phyloP scores from a whole-genome alignment of 306 rosid species.

The Prunus mongolica region DNA sequence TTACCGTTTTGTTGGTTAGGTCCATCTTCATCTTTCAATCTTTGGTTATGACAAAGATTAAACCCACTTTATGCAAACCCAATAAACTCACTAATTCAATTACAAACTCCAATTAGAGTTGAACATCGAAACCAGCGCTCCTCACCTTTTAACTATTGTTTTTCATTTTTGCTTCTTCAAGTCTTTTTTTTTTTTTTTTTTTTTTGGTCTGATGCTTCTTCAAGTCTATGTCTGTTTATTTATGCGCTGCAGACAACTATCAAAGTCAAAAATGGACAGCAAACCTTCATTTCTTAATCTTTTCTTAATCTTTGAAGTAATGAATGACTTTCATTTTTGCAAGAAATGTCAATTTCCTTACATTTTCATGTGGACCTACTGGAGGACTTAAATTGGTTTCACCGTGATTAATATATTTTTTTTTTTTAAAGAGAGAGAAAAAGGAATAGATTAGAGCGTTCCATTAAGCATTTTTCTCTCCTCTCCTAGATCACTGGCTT shows the following conservation, averaged over 20 bases:
- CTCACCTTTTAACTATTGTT: not conserved
- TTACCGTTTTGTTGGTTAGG: not conserved
- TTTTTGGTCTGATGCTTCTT: too few species aligned
- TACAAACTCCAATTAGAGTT: not conserved
- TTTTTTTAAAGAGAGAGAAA: too few species aligned
- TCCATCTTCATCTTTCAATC: not conserved
- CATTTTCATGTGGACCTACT: not conserved
- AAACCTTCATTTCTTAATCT: not conserved
- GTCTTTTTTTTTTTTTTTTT: too few species aligned
- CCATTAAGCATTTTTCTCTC: too few species aligned
- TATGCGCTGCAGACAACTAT: not conserved
- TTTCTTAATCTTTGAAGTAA: not conserved
- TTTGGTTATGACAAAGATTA: too few species aligned
- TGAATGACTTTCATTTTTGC: not conserved
- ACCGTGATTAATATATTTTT: too few species aligned
- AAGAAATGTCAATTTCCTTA: not conserved
- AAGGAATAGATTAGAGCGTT: too few species aligned
- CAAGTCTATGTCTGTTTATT: not conserved
- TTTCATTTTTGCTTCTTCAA: not conserved
- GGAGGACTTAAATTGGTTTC: too few species aligned
- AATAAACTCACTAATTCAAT: not conserved
- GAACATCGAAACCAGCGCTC: not conserved
- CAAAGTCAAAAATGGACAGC: slow-evolving; percentile 7
- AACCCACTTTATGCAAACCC: not conserved
- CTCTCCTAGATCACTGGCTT: too few species aligned